Conservation (phyloP, 1,284 basidiomycete species). For the Tausonia pullulans region DNA sequence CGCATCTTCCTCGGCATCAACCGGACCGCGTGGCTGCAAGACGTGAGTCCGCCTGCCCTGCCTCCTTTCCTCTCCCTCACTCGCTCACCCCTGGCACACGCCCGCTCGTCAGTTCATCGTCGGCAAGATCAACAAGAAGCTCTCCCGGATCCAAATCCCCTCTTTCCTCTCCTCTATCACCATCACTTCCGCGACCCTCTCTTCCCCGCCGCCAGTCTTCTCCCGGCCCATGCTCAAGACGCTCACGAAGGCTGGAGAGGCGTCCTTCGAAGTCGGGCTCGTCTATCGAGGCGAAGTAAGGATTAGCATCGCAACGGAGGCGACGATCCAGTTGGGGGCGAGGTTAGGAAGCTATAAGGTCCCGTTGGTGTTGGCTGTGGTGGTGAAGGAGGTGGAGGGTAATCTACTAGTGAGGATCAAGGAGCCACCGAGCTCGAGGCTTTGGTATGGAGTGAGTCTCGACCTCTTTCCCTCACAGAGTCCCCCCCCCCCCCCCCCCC, state of each 20-base stretch:
- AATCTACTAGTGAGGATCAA: constrained; percentile 85
- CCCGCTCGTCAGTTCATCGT: constrained; percentile 52
- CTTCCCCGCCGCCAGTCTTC: constrained; percentile 42
- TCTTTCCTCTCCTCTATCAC: constrained; percentile 72
- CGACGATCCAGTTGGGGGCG: constrained; percentile 59
- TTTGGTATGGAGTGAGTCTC: constrained; percentile 67
- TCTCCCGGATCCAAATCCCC: constrained; percentile 80
- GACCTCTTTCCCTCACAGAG: too few relatives aligned
- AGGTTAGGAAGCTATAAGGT: constrained; percentile 80
- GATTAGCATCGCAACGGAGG: constrained; percentile 78
- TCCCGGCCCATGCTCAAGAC: constrained; percentile 97
- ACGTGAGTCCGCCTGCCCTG: constrained; percentile 26
- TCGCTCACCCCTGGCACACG: background rate
- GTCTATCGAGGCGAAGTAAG: constrained; percentile 77
- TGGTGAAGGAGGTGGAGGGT: constrained; percentile 78
- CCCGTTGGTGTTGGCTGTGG: constrained; percentile 71
- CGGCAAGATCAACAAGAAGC: constrained; percentile 79
- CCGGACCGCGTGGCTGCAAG: constrained; percentile 65
- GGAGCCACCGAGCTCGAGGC: constrained; percentile 83
- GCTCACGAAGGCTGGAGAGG: constrained; percentile 81
- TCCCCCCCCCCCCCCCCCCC: too few relatives aligned
- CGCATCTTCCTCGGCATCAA: constrained; percentile 88
- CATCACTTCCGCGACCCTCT: constrained; percentile 39
- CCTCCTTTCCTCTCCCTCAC: background rate
- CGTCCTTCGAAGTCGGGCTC: constrained; percentile 74